Percentiles rank a stretch among this genome's conserved stretches.
Evolutionary conservation across 164 flowering plant genomes (phyloP).

Genomic region (Berberis thunbergii): DNA sequence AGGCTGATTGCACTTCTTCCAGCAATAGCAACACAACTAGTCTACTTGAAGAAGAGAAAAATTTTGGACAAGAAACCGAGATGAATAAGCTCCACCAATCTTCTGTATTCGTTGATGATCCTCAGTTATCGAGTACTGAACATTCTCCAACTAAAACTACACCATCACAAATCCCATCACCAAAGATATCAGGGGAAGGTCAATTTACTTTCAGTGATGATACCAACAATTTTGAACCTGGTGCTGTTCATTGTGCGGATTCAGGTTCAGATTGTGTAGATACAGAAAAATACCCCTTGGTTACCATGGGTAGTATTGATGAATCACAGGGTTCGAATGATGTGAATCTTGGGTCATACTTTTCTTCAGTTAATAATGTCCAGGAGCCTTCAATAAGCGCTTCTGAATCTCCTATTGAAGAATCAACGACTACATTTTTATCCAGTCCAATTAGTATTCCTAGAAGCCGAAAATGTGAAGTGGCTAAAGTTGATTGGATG

Average conservation of each 20-base stretch:
- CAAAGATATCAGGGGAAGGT: slow-evolving; percentile 38
- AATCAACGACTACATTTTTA: slow-evolving; percentile 3
- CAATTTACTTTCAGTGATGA: slow-evolving; percentile 40
- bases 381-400: slow-evolving; percentile 18
- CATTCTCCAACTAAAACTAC: background rate
- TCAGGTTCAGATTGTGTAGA: slow-evolving; percentile 15
- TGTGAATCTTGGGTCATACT: slow-evolving; percentile 11
- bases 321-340: slow-evolving; percentile 11
- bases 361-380: slow-evolving; percentile 17
- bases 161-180: slow-evolving; percentile 7
- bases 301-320: slow-evolving; percentile 12
- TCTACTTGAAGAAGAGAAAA: too few species aligned
- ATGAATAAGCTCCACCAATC: too few species aligned
- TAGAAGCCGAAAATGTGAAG: slow-evolving; percentile 13
- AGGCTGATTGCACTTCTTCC: too few species aligned
- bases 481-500: slow-evolving; percentile 18
- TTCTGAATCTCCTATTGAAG: slow-evolving; percentile 18
- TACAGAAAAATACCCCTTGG: slow-evolving; percentile 8
- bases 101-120: background rate
- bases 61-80: too few species aligned
- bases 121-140: slow-evolving; percentile 12
- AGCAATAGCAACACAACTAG: too few species aligned
- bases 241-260: slow-evolving; percentile 11
- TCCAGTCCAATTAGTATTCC: slow-evolving; percentile 37
- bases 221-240: slow-evolving; percentile 22